Evolutionary conservation across 1,284 basidiomycete genomes (phyloP).

Genomic region (Mycena sp.): DNA sequence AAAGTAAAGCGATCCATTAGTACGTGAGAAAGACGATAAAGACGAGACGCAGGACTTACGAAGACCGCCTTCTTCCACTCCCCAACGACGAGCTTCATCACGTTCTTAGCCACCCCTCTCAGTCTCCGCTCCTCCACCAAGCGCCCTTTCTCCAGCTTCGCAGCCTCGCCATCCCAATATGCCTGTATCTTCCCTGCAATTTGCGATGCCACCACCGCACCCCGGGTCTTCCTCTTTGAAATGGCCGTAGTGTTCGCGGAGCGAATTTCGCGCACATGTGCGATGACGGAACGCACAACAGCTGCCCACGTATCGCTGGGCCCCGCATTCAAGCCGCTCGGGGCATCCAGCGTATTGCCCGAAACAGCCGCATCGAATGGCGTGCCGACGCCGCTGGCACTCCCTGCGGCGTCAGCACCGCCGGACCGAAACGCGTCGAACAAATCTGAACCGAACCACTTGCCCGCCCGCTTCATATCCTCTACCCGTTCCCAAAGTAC

Average conservation of each 20-base stretch:
- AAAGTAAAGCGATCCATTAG: too few species aligned
- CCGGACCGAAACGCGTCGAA: slow-evolving; percentile 15
- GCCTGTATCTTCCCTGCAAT: slow-evolving; percentile 75
- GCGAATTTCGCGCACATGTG: slow-evolving; percentile 30
- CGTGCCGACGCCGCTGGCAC: slow-evolving; percentile 3
- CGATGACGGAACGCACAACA: slow-evolving; percentile 21
- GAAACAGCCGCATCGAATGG: background rate
- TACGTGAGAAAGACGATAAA: background rate
- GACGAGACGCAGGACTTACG: slow-evolving; percentile 61
- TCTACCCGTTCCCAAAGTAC: slow-evolving; percentile 20
- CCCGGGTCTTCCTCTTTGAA: slow-evolving; percentile 46
- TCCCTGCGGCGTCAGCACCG: background rate
- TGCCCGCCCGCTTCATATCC: slow-evolving; percentile 24
- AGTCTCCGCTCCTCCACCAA: slow-evolving; percentile 76
- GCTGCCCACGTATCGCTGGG: slow-evolving; percentile 21
- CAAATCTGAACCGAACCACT: slow-evolving; percentile 27
- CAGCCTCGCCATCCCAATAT: slow-evolving; percentile 82
- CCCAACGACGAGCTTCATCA: slow-evolving; percentile 73
- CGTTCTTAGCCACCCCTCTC: slow-evolving; percentile 75
- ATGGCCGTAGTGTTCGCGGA: slow-evolving; percentile 31
- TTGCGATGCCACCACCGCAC: slow-evolving; percentile 59
- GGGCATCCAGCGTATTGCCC: background rate
- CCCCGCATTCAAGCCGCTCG: background rate
- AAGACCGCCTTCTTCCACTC: slow-evolving; percentile 94
- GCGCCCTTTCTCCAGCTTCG: slow-evolving; percentile 71